Percentiles rank a stretch among this genome's conserved stretches.
These are phyloP conservation scores for Lichtheimia hyalospora DNA, from an alignment of 371 early-diverging fungal genomes.

Conservation along the genomic window DNA sequence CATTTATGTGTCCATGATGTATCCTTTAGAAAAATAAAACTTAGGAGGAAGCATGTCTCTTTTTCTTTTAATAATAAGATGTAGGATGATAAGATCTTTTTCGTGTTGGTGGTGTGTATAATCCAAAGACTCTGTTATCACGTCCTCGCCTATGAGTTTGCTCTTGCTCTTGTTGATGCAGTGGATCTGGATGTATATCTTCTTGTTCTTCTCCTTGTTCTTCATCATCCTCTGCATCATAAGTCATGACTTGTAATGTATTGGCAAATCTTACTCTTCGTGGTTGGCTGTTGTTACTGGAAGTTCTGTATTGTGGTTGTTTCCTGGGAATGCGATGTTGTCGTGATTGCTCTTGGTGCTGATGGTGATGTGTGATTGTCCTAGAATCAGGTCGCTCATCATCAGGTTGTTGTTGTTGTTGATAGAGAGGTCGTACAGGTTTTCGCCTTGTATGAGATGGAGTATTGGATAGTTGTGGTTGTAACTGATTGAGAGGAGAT, in stretches of 20 bases:
- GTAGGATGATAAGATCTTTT: no score
- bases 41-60: no score
- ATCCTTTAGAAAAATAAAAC: no score
- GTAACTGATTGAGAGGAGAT: neutral
- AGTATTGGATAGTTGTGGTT: neutral
- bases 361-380: neutral
- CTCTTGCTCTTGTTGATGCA: neutral
- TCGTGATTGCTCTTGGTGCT: neutral
- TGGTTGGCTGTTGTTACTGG: neutral
- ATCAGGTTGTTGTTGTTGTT: neutral
- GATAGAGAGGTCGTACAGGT: conserved; percentile 3
- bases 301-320: conserved; percentile 8
- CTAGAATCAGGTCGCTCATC: neutral
- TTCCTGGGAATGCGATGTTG: conserved; percentile 12
- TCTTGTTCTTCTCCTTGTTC: neutral
- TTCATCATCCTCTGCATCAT: neutral
- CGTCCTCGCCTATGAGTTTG: no score
- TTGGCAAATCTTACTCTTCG: conserved; percentile 7
- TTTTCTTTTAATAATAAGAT: no score
- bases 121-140: no score
- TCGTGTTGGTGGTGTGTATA: no score
- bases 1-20: no score
- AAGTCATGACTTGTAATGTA: conserved; percentile 2
- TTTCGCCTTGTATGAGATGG: conserved; percentile 7
- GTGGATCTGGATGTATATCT: no score